Conservation (phyloP, 2,329 filamentous ascomycete genomes). For the Pseudocercospora pini-densiflorae region DNA sequence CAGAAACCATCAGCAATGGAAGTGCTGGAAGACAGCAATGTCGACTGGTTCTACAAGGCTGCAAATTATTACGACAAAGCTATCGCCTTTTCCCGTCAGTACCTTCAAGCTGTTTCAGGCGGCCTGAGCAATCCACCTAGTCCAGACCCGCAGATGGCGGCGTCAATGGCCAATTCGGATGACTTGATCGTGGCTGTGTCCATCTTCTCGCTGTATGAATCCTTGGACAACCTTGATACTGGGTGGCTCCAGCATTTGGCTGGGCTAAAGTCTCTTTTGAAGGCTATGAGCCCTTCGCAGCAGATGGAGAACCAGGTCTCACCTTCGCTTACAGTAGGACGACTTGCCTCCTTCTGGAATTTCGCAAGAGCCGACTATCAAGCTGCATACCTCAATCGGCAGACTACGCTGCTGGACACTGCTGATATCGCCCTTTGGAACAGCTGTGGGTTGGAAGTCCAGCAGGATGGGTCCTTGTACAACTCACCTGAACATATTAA, state of each 20-base stretch:
- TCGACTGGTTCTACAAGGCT: slow-evolving; percentile 65
- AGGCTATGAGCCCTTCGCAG: slow-evolving; percentile 42
- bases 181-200: slow-evolving; percentile 68
- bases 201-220: slow-evolving; percentile 69
- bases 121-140: slow-evolving; percentile 31
- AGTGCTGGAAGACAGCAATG: slow-evolving; percentile 52
- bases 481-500: slow-evolving; percentile 55
- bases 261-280: slow-evolving; percentile 66
- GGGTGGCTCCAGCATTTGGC: slow-evolving; percentile 65
- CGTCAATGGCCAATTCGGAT: slow-evolving; percentile 53
- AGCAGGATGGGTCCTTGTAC: slow-evolving; percentile 54
- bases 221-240: slow-evolving; percentile 64
- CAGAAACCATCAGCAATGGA: slow-evolving; percentile 58
- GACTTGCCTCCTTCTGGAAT: slow-evolving; percentile 68
- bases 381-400: slow-evolving; percentile 60
- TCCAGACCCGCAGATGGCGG: slow-evolving; percentile 26
- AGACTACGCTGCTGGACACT: slow-evolving; percentile 63
- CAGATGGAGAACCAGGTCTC: slow-evolving; percentile 46
- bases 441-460: slow-evolving; percentile 63
- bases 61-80: slow-evolving; percentile 63
- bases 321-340: slow-evolving; percentile 57
- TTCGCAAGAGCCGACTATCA: slow-evolving; percentile 58
- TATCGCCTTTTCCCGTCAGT: slow-evolving; percentile 52
- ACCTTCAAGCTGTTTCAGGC: slow-evolving; percentile 46
- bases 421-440: slow-evolving; percentile 66